phyloP scores from a whole-genome alignment of 495 filamentous ascomycete species.

The Penicillium paxilli region DNA sequence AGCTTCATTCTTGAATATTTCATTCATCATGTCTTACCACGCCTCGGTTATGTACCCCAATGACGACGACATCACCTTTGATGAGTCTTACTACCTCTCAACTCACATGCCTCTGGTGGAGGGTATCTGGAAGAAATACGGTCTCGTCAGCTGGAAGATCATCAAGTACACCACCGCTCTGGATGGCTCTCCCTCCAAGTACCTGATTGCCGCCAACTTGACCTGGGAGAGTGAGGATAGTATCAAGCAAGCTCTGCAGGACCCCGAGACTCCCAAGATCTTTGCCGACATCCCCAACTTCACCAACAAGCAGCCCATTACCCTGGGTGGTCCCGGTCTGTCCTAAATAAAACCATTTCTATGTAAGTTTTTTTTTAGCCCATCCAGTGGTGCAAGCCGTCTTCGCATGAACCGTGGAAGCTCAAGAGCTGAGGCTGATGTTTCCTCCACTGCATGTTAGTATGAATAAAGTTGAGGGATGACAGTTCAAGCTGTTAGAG shows the following conservation, averaged over 20 bases:
- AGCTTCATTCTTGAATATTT: background rate
- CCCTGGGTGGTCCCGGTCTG: slow-evolving; percentile 16
- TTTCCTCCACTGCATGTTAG: background rate
- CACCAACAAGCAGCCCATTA: slow-evolving; percentile 27
- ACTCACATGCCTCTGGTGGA: slow-evolving; percentile 30
- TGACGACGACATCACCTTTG: slow-evolving; percentile 18
- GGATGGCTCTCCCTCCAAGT: slow-evolving; percentile 17
- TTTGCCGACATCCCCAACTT: slow-evolving; percentile 31
- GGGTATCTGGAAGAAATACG: slow-evolving; percentile 16
- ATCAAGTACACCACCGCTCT: slow-evolving; percentile 18
- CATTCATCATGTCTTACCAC: slow-evolving; percentile 19
- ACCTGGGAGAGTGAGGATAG: slow-evolving; percentile 25
- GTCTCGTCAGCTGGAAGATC: slow-evolving; percentile 20
- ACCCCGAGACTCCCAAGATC: slow-evolving; percentile 7
- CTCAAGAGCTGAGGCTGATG: too few relatives aligned
- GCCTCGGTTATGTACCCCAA: slow-evolving; percentile 27
- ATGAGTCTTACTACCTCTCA: slow-evolving; percentile 28
- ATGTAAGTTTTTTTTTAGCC: background rate
- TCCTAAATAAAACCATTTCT: background rate
- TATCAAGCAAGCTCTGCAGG: slow-evolving; percentile 9
- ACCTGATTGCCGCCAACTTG: slow-evolving; percentile 19
- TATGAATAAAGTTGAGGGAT: too few relatives aligned
- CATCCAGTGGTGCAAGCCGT: too few relatives aligned
- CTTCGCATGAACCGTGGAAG: background rate
- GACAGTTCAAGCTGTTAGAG: too few relatives aligned